phyloP scores from a whole-genome alignment of 805 yeast genomes.

The Ogataea philodendri region DNA sequence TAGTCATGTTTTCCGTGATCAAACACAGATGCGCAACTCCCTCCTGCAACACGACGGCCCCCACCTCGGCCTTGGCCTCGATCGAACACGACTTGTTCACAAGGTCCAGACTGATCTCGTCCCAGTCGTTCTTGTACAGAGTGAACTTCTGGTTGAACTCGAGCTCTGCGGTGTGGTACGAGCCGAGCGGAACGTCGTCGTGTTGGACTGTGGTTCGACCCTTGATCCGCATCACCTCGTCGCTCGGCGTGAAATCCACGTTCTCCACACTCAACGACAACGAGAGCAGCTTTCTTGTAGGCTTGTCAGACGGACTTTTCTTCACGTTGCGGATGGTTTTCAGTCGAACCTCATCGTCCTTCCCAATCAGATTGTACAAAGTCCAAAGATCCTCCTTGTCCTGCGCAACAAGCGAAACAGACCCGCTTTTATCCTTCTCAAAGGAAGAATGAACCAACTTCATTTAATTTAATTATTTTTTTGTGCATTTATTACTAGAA shows the following conservation, averaged over 20 bases:
- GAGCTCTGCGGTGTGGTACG: conserved; percentile 84
- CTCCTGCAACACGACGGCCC: conserved; percentile 90
- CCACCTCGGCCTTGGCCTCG: conserved; percentile 83
- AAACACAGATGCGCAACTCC: conserved; percentile 93
- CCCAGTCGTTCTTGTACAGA: conserved; percentile 76
- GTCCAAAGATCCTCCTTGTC: conserved; percentile 93
- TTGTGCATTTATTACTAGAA: conserved; percentile 34
- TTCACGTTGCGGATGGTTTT: conserved; percentile 66
- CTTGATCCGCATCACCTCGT: conserved; percentile 71
- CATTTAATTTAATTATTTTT: conserved; percentile 39
- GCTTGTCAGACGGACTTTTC: conserved; percentile 24
- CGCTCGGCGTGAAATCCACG: conserved; percentile 76
- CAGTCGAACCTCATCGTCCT: conserved; percentile 71
- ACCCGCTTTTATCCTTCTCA: conserved; percentile 62
- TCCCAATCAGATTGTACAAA: conserved; percentile 72
- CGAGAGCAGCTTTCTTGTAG: conserved; percentile 55
- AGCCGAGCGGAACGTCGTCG: conserved; percentile 77
- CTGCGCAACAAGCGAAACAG: conserved; percentile 68
- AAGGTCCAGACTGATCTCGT: conserved; percentile 60
- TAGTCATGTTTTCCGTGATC: conserved; percentile 85
- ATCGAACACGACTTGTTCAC: conserved; percentile 69
- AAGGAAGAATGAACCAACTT: conserved; percentile 50
- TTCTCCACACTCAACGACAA: conserved; percentile 62
- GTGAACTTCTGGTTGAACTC: conserved; percentile 68
- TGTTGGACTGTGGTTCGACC: conserved; percentile 70